Evolutionary conservation across 208 protist genomes (phyloP).

Genomic region (Trypanosoma avium): DNA sequence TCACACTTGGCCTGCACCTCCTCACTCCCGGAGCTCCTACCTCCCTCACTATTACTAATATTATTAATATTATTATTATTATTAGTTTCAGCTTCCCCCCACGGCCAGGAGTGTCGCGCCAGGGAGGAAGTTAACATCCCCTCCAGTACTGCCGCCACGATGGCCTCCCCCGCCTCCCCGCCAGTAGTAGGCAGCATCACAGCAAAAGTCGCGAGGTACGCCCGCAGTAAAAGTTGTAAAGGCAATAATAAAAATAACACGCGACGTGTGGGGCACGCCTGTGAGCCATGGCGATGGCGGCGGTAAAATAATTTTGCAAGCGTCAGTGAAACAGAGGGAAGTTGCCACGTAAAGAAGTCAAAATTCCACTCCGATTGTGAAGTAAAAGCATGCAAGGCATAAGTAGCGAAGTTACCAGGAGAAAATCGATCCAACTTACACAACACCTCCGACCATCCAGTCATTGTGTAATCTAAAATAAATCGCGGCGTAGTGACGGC

Average conservation of each 20-base stretch:
- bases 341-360: constrained; percentile 83
- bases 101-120: constrained; percentile 69
- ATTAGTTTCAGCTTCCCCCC: too few species aligned
- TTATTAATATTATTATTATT: too few species aligned
- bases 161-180: constrained; percentile 42
- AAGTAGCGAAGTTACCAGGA: constrained; percentile 58
- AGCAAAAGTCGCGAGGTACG: constrained; percentile 69
- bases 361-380: constrained; percentile 71
- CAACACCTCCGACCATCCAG: constrained; percentile 63
- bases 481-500: constrained; percentile 76
- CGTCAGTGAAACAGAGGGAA: constrained; percentile 65
- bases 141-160: constrained; percentile 52
- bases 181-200: constrained; percentile 76
- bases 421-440: constrained; percentile 59
- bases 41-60: too few species aligned
- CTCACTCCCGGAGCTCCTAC: constrained; percentile 8
- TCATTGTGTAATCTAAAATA: constrained; percentile 79
- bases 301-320: constrained; percentile 64
- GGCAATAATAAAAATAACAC: constrained; percentile 55
- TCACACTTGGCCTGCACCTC: constrained; percentile 4
- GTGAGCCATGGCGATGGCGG: constrained; percentile 35
- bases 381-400: constrained; percentile 69
- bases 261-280: too few species aligned
- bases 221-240: constrained; percentile 61
- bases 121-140: constrained; percentile 59